These are phyloP conservation scores for Rhizophora apiculata DNA, from an alignment of 345 rosid species.

Conservation along the genomic window DNA sequence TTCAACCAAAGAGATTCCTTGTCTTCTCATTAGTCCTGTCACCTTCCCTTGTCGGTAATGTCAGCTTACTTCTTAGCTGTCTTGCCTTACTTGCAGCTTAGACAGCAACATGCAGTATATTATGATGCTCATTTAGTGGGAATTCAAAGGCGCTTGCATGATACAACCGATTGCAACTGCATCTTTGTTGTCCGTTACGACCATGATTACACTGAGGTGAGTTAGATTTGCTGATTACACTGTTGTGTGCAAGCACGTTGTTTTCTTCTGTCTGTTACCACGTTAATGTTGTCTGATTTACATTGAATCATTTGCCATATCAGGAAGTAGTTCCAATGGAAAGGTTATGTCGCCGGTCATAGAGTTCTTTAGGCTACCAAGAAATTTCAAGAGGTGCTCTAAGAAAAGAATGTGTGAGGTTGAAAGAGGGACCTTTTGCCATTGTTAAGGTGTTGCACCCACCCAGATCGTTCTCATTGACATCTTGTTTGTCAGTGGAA, in stretches of 20 bases:
- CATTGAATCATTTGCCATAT: background rate
- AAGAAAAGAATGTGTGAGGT: background rate
- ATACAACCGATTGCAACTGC: constrained; percentile 47
- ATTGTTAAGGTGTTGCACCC: no score
- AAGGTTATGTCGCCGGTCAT: constrained; percentile 48
- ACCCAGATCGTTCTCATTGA: no score
- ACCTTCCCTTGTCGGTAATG: background rate
- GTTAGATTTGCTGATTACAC: background rate
- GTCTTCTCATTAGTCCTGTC: no score
- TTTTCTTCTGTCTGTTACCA: background rate
- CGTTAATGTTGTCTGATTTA: background rate
- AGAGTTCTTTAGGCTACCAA: constrained; percentile 1
- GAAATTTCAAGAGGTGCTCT: background rate
- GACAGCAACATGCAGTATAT: constrained; percentile 54
- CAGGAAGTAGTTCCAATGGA: constrained; percentile 44
- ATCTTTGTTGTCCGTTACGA: constrained; percentile 56
- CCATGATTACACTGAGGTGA: constrained; percentile 50
- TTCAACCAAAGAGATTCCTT: no score
- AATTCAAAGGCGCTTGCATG: constrained; percentile 52
- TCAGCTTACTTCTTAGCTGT: background rate
- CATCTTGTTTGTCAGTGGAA: no score
- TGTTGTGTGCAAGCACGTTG: no score
- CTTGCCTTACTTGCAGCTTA: constrained; percentile 42
- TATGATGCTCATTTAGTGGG: constrained; percentile 61
- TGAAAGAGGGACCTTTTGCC: background rate